Evolutionary conservation across 2,329 filamentous ascomycete species (phyloP).

Genomic region (Venturia aucupariae): DNA sequence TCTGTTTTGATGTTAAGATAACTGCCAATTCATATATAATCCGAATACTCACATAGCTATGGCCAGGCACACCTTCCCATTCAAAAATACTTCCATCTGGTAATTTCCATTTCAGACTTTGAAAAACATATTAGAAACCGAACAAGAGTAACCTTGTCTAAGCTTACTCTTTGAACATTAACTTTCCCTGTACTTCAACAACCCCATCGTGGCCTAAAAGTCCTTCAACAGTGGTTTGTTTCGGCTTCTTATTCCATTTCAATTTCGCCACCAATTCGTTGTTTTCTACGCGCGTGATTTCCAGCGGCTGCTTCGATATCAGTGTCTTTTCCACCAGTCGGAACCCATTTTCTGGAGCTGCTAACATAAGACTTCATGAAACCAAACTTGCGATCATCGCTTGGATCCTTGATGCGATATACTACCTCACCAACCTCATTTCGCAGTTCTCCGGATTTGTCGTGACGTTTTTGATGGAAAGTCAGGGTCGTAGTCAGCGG

Average conservation of each 20-base stretch:
- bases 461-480: slow-evolving; percentile 1
- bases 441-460: background rate
- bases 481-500: background rate
- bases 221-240: background rate
- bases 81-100: slow-evolving; percentile 3
- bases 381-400: slow-evolving; percentile 2
- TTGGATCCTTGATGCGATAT: background rate
- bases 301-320: background rate
- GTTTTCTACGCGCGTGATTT: background rate
- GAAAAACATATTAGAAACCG: background rate
- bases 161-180: background rate
- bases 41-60: background rate
- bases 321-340: background rate
- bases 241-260: background rate
- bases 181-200: background rate
- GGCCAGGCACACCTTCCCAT: slow-evolving; percentile 1
- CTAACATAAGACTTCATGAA: slow-evolving; percentile 8
- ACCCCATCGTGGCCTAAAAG: background rate
- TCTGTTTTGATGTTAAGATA: background rate
- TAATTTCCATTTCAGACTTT: background rate
- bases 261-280: background rate
- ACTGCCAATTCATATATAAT: too few relatives aligned
- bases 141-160: background rate
- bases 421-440: background rate
- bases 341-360: too few relatives aligned